Conservation (phyloP, 2,329 filamentous ascomycete genomes). For the Claviceps arundinis region DNA sequence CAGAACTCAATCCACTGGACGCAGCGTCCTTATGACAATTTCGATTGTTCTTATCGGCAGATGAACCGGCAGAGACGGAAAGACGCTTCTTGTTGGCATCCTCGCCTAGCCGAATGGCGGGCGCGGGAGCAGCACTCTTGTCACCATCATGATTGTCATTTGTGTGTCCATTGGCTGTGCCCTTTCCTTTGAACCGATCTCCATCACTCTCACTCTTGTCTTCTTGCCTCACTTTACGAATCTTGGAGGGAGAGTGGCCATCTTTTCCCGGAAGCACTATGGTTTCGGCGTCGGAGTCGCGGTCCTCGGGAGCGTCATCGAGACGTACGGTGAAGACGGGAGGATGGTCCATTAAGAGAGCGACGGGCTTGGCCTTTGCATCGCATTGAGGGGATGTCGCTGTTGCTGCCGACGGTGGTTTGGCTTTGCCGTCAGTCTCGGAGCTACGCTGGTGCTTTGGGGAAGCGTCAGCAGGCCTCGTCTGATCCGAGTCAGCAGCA, state of each 20-base stretch:
- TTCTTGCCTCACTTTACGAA: constrained; percentile 51
- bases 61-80: constrained; percentile 14
- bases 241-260: constrained; percentile 49
- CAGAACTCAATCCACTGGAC: constrained; percentile 45
- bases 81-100: constrained; percentile 37
- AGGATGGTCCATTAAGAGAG: neutral
- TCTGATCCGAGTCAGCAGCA: constrained; percentile 49
- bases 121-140: constrained; percentile 18
- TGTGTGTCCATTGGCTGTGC: constrained; percentile 15
- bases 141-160: constrained; percentile 20
- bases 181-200: constrained; percentile 21
- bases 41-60: constrained; percentile 26
- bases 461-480: constrained; percentile 43
- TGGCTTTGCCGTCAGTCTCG: constrained; percentile 12
- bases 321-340: constrained; percentile 10
- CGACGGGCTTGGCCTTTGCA: constrained; percentile 1
- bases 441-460: constrained; percentile 27
- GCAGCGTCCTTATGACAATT: constrained; percentile 31
- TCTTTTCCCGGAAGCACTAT: constrained; percentile 55
- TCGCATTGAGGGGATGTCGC: constrained; percentile 8
- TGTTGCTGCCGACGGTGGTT: constrained; percentile 6
- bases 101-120: constrained; percentile 20
- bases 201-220: constrained; percentile 46
- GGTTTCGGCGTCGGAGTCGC: constrained; percentile 59
- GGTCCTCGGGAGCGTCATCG: constrained; percentile 34